These are phyloP conservation scores for Prinsepia uniflora DNA, from an alignment of 306 rosid species.

Conservation along the genomic window DNA sequence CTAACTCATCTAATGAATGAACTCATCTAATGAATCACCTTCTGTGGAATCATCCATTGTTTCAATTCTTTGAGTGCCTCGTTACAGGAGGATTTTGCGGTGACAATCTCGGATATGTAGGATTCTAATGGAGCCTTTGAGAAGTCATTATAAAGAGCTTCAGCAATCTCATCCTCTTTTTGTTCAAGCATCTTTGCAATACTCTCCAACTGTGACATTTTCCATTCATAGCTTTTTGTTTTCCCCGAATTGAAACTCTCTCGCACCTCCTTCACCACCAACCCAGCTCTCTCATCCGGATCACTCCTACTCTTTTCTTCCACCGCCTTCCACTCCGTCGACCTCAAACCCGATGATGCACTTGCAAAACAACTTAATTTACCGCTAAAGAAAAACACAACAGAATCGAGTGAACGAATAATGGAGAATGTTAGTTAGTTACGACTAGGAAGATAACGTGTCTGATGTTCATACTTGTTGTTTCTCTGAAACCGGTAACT, in stretches of 20 bases:
- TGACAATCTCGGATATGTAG: conserved; percentile 65
- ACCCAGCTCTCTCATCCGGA: conserved; percentile 35
- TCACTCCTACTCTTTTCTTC: conserved; percentile 33
- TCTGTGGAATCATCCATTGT: conserved; percentile 69
- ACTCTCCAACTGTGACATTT: conserved; percentile 57
- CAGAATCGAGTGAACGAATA: background rate
- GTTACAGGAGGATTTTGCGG: conserved; percentile 48
- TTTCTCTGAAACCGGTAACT: conserved; percentile 1
- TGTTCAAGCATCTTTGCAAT: conserved; percentile 65
- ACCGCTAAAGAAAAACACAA: background rate
- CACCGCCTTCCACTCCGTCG: conserved; percentile 33
- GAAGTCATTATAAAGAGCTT: conserved; percentile 65
- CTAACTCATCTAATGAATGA: no score
- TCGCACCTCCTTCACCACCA: conserved; percentile 51
- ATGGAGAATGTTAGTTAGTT: background rate
- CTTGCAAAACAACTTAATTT: conserved; percentile 45
- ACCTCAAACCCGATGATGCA: conserved; percentile 20
- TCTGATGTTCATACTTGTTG: background rate
- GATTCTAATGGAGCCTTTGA: conserved; percentile 64
- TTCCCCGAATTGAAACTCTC: conserved; percentile 51
- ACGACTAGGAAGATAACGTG: conserved; percentile 4
- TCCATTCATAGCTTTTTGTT: conserved; percentile 75
- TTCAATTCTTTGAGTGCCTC: conserved; percentile 58
- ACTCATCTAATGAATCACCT: conserved; percentile 26
- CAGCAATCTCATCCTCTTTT: conserved; percentile 52